A percentile compares a stretch with the other conserved stretches of the same genome.
Conservation (phyloP, 345 rosid genomes). For the Turritis glabra region DNA sequence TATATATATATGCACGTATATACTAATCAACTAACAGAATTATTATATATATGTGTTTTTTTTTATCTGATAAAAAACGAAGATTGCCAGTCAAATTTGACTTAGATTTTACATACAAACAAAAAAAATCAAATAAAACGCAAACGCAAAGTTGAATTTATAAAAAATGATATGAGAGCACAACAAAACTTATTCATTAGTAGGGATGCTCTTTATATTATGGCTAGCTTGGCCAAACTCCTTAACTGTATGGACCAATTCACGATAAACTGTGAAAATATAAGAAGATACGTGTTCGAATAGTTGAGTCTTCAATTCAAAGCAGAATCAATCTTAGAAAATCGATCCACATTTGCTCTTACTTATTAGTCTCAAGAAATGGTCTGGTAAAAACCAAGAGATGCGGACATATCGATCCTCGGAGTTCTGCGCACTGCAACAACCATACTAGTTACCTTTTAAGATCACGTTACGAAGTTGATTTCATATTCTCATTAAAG, state of each 20-base stretch:
- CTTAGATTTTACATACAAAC: neutral
- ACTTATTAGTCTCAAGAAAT: neutral
- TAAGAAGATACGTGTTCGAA: neutral
- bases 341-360: neutral
- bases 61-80: neutral
- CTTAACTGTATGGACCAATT: neutral
- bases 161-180: too few species aligned
- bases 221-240: too few species aligned
- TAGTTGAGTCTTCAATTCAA: neutral
- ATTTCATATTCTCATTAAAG: neutral
- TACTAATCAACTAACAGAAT: neutral
- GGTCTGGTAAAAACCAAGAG: neutral
- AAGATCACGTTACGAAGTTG: slow-evolving; percentile 16
- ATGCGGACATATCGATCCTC: neutral
- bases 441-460: neutral
- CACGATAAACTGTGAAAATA: neutral
- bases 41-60: too few species aligned
- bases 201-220: too few species aligned
- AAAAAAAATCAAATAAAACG: too few species aligned
- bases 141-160: too few species aligned
- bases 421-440: neutral
- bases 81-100: neutral
- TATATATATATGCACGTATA: too few species aligned
- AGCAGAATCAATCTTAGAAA: neutral
- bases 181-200: too few species aligned